Percentiles rank a stretch among this genome's conserved stretches.
These are phyloP conservation scores for Panicum virgatum DNA, from an alignment of 202 grass and related monocot genomes.

Conservation along the genomic window DNA sequence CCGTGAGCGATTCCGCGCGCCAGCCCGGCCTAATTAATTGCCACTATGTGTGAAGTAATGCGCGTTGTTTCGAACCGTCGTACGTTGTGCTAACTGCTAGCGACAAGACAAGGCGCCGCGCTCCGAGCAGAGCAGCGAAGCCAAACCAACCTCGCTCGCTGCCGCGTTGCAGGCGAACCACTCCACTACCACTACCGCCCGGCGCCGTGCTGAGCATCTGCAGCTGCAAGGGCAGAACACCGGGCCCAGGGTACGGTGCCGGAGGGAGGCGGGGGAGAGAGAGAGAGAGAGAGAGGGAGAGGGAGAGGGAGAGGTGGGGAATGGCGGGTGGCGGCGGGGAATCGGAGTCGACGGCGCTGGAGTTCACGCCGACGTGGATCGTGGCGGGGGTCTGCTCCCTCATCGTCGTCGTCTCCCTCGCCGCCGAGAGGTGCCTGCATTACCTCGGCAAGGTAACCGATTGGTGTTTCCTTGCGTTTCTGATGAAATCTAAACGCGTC, in stretches of 20 bases:
- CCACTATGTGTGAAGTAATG: not conserved
- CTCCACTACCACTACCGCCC: not conserved
- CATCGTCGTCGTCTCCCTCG: slow-evolving; percentile 79
- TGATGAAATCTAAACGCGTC: not conserved
- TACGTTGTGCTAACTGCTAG: not conserved
- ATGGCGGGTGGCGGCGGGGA: slow-evolving; percentile 35
- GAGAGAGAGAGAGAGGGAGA: not conserved
- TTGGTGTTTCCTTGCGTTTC: not conserved
- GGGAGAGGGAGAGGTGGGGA: not conserved
- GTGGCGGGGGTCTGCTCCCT: slow-evolving; percentile 79
- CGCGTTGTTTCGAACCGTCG: not conserved
- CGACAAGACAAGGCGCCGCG: not conserved
- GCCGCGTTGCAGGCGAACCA: not conserved
- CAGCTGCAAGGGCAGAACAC: not conserved
- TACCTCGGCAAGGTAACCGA: slow-evolving; percentile 73
- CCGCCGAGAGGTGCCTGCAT: slow-evolving; percentile 77
- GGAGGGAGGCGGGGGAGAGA: not conserved
- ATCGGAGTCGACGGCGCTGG: slow-evolving; percentile 41
- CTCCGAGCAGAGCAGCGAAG: not conserved
- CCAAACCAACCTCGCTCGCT: slow-evolving; percentile 10
- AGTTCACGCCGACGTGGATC: slow-evolving; percentile 97
- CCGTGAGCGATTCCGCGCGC: not conserved
- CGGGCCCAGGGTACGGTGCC: not conserved
- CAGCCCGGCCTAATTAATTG: not conserved
- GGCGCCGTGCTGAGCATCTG: not conserved